Evolutionary conservation across 108 stramenopile species (phyloP).

Genomic region (Mediolabrus comicus): DNA sequence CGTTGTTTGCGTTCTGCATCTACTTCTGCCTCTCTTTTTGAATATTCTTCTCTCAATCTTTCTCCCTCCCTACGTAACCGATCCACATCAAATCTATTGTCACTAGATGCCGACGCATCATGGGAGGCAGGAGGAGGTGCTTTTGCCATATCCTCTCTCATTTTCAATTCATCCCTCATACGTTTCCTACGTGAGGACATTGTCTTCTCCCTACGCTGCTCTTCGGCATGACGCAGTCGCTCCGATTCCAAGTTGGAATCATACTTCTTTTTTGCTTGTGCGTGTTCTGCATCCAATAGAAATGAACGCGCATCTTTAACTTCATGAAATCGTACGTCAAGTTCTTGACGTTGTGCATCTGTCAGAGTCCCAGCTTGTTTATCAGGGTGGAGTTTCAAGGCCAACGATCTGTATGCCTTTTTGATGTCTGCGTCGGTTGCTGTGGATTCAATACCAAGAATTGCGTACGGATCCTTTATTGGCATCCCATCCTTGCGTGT

Average conservation of each 20-base stretch:
- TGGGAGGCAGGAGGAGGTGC: not conserved
- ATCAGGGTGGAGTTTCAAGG: constrained; percentile 90
- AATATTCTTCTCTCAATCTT: constrained; percentile 53
- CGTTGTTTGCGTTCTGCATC: constrained; percentile 39
- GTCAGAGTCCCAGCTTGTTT: constrained; percentile 68
- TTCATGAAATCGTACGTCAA: constrained; percentile 57
- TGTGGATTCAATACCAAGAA: constrained; percentile 50
- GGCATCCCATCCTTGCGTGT: constrained; percentile 52
- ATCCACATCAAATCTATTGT: constrained; percentile 51
- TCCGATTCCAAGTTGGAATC: constrained; percentile 65
- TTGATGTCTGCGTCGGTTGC: constrained; percentile 74
- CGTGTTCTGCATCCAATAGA: constrained; percentile 61
- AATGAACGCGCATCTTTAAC: constrained; percentile 65
- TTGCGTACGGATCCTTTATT: constrained; percentile 63
- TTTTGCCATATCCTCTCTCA: constrained; percentile 55
- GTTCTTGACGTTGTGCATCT: constrained; percentile 20
- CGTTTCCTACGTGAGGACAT: constrained; percentile 72
- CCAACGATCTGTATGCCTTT: constrained; percentile 70
- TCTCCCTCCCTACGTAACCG: constrained; percentile 68
- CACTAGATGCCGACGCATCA: not conserved
- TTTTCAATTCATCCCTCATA: constrained; percentile 66
- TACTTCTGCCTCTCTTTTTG: constrained; percentile 51
- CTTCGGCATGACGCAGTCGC: constrained; percentile 50
- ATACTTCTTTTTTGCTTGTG: constrained; percentile 53
- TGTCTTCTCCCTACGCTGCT: constrained; percentile 57